Conservation (phyloP, 345 rosid species). For the Eucalyptus regnans region DNA sequence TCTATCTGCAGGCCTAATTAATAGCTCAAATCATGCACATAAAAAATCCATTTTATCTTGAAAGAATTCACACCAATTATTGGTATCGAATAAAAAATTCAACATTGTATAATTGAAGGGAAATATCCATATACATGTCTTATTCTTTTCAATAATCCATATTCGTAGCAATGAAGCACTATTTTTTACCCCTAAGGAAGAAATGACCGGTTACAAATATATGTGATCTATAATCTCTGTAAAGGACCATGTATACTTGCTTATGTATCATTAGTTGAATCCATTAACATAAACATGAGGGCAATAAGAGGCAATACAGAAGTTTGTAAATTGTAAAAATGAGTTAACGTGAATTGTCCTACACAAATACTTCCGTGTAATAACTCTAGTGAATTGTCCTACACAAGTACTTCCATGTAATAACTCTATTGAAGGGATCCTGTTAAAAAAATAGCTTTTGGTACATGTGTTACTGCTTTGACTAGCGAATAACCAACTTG, state of each 20-base stretch:
- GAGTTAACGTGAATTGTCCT: not conserved
- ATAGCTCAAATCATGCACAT: not conserved
- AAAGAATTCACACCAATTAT: not conserved
- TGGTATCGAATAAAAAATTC: not conserved
- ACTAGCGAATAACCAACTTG: not conserved
- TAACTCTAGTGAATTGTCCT: not conserved
- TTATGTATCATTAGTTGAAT: not conserved
- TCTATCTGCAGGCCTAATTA: not conserved
- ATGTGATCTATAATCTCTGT: not conserved
- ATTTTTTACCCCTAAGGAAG: not conserved
- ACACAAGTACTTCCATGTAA: not conserved
- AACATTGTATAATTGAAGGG: fast-evolving
- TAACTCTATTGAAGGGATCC: not conserved
- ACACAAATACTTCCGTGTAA: not conserved
- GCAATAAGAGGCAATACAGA: not conserved
- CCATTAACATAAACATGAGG: not conserved
- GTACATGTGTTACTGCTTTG: not conserved
- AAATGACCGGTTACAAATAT: too few relatives aligned
- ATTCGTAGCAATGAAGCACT: fast-evolving
- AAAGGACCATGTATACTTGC: not conserved
- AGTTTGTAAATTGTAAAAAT: not conserved
- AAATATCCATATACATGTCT: not conserved
- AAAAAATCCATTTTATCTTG: not conserved
- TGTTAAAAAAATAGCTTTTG: not conserved
- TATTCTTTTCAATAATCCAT: not conserved